Conservation (phyloP, 176 grass and related monocot genomes). For the Triticum dicoccoides region DNA sequence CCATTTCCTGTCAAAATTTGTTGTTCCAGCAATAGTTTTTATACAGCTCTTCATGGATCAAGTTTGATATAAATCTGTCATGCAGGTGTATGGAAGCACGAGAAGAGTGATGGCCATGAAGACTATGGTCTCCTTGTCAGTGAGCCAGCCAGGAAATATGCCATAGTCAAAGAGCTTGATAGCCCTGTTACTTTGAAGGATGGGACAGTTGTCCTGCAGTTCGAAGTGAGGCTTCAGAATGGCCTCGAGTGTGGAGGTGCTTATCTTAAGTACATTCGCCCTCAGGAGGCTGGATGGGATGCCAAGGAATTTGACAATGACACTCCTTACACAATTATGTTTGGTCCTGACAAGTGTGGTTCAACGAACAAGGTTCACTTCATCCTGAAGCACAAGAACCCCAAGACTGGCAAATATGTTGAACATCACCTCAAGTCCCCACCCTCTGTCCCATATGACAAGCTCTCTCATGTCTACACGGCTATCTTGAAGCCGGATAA, state of each 20-base stretch:
- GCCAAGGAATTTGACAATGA: slow-evolving; percentile 87
- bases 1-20: background rate
- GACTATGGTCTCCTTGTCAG: slow-evolving; percentile 91
- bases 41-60: background rate
- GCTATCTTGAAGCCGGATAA: slow-evolving; percentile 91
- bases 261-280: slow-evolving; percentile 87
- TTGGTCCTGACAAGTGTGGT: slow-evolving; percentile 98
- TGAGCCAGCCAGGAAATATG: slow-evolving; percentile 81
- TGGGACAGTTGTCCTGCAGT: slow-evolving; percentile 72
- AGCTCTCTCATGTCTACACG: slow-evolving; percentile 92
- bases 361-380: slow-evolving; percentile 98
- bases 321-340: slow-evolving; percentile 97
- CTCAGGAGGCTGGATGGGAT: slow-evolving; percentile 64
- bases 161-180: slow-evolving; percentile 90
- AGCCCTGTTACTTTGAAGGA: slow-evolving; percentile 68
- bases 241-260: slow-evolving; percentile 96
- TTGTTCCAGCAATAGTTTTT: background rate
- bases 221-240: slow-evolving; percentile 87
- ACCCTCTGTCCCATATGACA: slow-evolving; percentile 85
- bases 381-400: slow-evolving; percentile 95
- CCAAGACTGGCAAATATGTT: slow-evolving; percentile 81
- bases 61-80: background rate
- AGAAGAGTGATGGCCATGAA: slow-evolving; percentile 93
- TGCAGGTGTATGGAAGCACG: slow-evolving; percentile 54
- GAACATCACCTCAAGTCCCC: slow-evolving; percentile 96